A percentile compares a stretch with the other conserved stretches of the same genome.
phyloP scores from a whole-genome alignment of 805 yeast genomes.

The Blastobotrys chiropterorum region DNA sequence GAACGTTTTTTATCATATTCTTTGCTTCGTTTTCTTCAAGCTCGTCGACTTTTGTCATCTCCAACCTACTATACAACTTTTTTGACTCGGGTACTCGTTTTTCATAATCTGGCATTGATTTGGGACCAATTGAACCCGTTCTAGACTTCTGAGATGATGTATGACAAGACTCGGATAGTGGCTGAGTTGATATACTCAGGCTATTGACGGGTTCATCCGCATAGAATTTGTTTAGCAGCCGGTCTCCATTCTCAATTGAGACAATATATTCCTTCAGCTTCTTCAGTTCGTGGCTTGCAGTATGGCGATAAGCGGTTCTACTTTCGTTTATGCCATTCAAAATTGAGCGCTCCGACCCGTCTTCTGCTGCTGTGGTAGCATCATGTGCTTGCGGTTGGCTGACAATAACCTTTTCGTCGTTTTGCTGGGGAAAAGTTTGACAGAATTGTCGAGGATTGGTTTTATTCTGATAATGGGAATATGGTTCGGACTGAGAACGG shows the following conservation, averaged over 20 bases:
- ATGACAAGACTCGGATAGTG: too few species aligned
- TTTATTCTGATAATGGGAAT: too few species aligned
- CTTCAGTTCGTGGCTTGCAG: background rate
- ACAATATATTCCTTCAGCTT: background rate
- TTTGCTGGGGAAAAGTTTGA: too few species aligned
- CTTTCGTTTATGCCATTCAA: too few species aligned
- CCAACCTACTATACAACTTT: slow-evolving; percentile 11
- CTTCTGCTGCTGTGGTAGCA: too few species aligned
- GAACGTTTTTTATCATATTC: slow-evolving; percentile 15
- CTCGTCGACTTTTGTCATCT: slow-evolving; percentile 12
- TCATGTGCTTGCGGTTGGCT: too few species aligned
- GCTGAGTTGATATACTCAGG: too few species aligned
- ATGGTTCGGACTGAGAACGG: too few species aligned
- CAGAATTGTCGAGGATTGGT: too few species aligned
- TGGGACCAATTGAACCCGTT: background rate
- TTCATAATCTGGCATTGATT: background rate
- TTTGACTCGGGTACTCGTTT: background rate
- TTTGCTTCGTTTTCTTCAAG: slow-evolving; percentile 7
- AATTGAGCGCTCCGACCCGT: too few species aligned
- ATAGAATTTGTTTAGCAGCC: background rate
- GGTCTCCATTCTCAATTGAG: background rate
- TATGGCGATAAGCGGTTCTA: background rate
- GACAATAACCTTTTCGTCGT: too few species aligned
- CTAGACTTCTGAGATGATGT: too few species aligned
- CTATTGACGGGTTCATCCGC: background rate